Evolutionary conservation across 768 basidiomycete genomes (phyloP), one percentile per base, ranked within the genome.

Genomic region (Boletus rex-veris): DNA sequence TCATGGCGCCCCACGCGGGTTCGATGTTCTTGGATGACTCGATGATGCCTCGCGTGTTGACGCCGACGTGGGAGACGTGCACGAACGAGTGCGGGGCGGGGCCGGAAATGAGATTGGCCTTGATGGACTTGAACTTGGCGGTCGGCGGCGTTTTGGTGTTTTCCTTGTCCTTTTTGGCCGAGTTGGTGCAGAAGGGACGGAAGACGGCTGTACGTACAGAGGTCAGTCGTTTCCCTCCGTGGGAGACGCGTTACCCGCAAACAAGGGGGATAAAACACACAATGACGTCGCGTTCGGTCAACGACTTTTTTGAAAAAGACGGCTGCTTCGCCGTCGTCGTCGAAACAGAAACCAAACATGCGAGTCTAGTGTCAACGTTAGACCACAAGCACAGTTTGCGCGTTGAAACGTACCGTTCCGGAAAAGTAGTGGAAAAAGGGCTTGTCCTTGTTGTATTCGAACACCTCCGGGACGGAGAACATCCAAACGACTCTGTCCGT

Each of bases 371-470:
- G 40, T n/a, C 30, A 12, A 33, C 31, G 45, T 45, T 31, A 33
- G 8, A 7, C 7, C 43, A 9, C 11, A n/a, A 14, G 16, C 3
- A 14, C 33, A 35, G 33, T 11, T 14, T 14, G 11, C 8, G 48
- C 37, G 53, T 45, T 9, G 7, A 16, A 14, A 19, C 90, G 66
- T 64, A 95, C 94, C 73, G 87, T 82, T 39, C 90, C 90, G 43
- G 85, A 82, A 71, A 96, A 95, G 37, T 85, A 79, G 70, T 98
- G 92, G 73, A 97, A 97, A 75, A 96, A 96, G 3, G 92, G 89
- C 52, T 88, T 82, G 69, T 97, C 92, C 60, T 86, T 78, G 61
- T 81, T 79, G 68, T 95, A 98, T 49, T 84, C 78, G 61, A 86
- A 79, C 44, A 74, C 72, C 42, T 74, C 72, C 1, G 82, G 81